Evolutionary conservation across 768 basidiomycete species (phyloP).

Genomic region (Termitomyces sp.): DNA sequence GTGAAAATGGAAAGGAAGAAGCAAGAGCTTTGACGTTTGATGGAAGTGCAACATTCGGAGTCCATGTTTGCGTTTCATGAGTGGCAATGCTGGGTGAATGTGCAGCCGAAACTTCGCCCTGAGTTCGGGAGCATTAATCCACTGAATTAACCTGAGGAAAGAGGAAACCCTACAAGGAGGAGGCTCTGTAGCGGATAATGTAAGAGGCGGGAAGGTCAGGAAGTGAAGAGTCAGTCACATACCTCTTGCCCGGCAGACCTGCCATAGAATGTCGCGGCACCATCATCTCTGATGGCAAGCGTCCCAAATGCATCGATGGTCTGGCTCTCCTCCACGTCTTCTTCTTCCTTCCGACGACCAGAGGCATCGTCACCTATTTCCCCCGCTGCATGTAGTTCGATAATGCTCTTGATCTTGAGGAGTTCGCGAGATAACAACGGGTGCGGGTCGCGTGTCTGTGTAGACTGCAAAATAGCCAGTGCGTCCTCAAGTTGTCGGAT

Average conservation of each 20-base stretch:
- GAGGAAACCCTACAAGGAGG: conserved; percentile 41
- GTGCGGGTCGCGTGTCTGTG: conserved; percentile 47
- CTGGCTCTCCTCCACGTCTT: conserved; percentile 37
- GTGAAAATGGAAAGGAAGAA: conserved; percentile 42
- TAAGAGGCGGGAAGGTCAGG: neutral
- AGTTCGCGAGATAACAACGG: conserved; percentile 59
- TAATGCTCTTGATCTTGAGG: conserved; percentile 61
- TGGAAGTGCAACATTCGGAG: conserved; percentile 14
- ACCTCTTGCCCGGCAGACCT: conserved; percentile 74
- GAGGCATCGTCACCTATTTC: conserved; percentile 30
- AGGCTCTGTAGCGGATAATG: conserved; percentile 36
- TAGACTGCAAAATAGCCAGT: conserved; percentile 50
- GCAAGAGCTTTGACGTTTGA: conserved; percentile 24
- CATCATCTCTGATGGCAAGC: conserved; percentile 64
- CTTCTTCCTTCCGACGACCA: conserved; percentile 18
- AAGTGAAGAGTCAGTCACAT: conserved; percentile 17
- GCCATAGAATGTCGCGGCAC: conserved; percentile 68
- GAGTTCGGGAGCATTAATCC: neutral
- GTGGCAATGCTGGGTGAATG: neutral
- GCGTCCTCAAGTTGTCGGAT: conserved; percentile 73
- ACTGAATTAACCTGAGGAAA: neutral
- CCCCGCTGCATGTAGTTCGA: conserved; percentile 62
- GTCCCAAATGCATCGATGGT: conserved; percentile 70
- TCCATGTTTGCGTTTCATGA: neutral
- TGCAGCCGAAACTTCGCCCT: conserved; percentile 31